phyloP scores from a whole-genome alignment of 139 green algal genomes.

The Coelastrella sp. region DNA sequence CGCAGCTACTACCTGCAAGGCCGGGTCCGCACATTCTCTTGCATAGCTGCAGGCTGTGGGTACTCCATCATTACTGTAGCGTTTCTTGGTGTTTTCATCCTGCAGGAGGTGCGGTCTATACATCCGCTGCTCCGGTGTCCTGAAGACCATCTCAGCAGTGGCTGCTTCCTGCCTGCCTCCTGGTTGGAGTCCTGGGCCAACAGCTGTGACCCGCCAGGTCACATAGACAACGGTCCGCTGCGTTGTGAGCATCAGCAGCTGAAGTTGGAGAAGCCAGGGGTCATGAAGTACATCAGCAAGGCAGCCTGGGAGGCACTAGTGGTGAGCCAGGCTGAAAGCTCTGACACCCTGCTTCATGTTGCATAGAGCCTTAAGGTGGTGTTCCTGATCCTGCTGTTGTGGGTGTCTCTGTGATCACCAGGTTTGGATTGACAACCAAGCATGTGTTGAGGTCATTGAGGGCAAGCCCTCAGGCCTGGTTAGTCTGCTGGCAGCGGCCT shows the following conservation, averaged over 20 bases:
- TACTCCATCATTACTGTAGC: too few species aligned
- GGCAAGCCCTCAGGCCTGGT: conserved; percentile 59
- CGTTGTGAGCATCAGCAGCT: conserved; percentile 71
- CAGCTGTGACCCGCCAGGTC: conserved; percentile 11
- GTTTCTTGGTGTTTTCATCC: not conserved
- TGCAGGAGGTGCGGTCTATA: conserved; percentile 38
- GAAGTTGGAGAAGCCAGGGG: conserved; percentile 56
- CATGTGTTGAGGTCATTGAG: too few species aligned
- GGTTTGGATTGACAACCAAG: too few species aligned
- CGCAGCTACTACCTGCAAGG: too few species aligned
- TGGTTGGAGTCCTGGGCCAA: conserved; percentile 66
- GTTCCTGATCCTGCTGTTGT: not conserved
- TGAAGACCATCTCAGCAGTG: not conserved
- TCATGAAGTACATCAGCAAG: conserved; percentile 49
- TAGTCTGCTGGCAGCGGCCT: too few species aligned
- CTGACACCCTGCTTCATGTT: not conserved
- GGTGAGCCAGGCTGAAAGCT: conserved; percentile 20
- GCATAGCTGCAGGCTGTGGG: too few species aligned
- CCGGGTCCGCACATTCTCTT: too few species aligned
- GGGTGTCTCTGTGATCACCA: too few species aligned
- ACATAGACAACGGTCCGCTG: conserved; percentile 68
- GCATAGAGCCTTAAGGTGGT: not conserved
- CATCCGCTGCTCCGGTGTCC: not conserved
- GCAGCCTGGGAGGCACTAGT: conserved; percentile 49
- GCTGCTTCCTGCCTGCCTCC: conserved; percentile 37